These are phyloP conservation scores for Colletotrichum limetticola DNA, from an alignment of 2,329 filamentous ascomycete genomes.

Conservation along the genomic window DNA sequence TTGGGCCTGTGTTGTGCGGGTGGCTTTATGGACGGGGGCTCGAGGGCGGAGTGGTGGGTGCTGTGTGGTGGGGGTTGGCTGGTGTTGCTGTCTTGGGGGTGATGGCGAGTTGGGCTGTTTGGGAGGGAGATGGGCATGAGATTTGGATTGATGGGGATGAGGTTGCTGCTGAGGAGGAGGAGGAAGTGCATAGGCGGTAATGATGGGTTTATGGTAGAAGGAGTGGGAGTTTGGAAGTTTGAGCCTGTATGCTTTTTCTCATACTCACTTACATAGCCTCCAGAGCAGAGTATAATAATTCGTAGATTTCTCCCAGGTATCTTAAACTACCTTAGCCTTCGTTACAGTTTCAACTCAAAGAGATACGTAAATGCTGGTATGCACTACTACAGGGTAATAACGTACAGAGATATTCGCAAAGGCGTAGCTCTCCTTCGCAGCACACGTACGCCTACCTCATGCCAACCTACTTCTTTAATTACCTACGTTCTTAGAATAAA, in stretches of 20 bases:
- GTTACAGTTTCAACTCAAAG: too few species aligned
- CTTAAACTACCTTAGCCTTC: too few species aligned
- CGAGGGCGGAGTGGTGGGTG: constrained; percentile 65
- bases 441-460: too few species aligned
- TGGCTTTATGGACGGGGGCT: constrained; percentile 70
- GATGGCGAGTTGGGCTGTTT: constrained; percentile 64
- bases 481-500: too few species aligned
- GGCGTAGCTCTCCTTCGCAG: too few species aligned
- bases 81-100: constrained; percentile 60
- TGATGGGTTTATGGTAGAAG: background rate
- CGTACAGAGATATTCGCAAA: too few species aligned
- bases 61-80: constrained; percentile 67
- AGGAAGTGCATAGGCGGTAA: background rate
- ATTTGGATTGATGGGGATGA: constrained; percentile 72
- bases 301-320: background rate
- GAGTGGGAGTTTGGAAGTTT: background rate
- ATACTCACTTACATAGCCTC: background rate
- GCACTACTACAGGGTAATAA: too few species aligned
- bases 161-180: constrained; percentile 44
- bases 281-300: background rate
- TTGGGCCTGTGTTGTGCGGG: constrained; percentile 70
- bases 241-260: background rate
- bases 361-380: too few species aligned
- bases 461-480: too few species aligned
- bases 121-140: constrained; percentile 73